Percentiles rank a stretch among this genome's conserved stretches.
Evolutionary conservation across 495 filamentous ascomycete genomes (phyloP).

Genomic region (Hyaloscypha hepaticicola): DNA sequence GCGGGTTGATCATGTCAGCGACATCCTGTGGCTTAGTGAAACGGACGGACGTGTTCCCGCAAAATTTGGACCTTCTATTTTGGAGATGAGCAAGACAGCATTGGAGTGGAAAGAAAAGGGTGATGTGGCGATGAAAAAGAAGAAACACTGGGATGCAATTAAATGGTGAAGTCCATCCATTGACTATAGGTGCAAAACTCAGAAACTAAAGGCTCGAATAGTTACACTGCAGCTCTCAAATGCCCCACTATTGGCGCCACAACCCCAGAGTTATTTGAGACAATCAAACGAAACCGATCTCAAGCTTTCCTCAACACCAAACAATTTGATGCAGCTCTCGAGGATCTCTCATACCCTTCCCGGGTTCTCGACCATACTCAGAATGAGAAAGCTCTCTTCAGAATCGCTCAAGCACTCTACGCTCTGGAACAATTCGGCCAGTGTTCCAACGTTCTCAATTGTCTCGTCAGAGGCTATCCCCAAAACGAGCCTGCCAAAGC

Average conservation of each 20-base stretch:
- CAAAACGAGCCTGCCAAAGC: conserved; percentile 30
- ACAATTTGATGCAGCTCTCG: conserved; percentile 36
- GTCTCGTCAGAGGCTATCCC: conserved; percentile 36
- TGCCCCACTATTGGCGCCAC: too few species aligned
- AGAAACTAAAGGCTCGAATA: too few species aligned
- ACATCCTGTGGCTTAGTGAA: conserved; percentile 38
- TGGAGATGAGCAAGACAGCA: not conserved
- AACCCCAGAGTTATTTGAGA: conserved; percentile 3
- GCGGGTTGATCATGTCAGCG: conserved; percentile 52
- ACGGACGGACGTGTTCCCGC: conserved; percentile 25
- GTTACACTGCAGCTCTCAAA: conserved; percentile 35
- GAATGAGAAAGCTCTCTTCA: conserved; percentile 49
- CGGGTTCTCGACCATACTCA: too few species aligned
- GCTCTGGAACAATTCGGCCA: conserved; percentile 38
- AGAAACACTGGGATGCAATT: conserved; percentile 24
- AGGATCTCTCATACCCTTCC: conserved; percentile 34
- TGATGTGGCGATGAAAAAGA: conserved; percentile 32
- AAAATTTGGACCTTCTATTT: conserved; percentile 5
- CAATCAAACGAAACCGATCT: conserved; percentile 36
- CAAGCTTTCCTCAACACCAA: conserved; percentile 39
- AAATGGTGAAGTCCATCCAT: not conserved
- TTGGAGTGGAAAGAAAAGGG: conserved; percentile 32
- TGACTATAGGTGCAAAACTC: not conserved
- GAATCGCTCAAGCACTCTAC: conserved; percentile 48
- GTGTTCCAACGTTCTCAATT: conserved; percentile 34